These are phyloP conservation scores for Puccinia triticina DNA, from an alignment of 1,284 basidiomycete species.

Conservation along the genomic window DNA sequence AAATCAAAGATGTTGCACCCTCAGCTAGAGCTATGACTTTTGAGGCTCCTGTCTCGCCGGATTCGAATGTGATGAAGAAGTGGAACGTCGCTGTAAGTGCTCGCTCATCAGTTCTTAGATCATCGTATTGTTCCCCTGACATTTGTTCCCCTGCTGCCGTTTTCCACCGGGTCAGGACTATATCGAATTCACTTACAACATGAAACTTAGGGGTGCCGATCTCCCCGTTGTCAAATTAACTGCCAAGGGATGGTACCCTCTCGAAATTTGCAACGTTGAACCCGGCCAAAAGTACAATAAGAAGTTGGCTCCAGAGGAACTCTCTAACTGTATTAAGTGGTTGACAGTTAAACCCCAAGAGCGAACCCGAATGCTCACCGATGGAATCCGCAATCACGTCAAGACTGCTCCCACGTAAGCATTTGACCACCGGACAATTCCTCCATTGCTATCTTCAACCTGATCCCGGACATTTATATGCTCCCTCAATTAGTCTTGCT, in stretches of 20 bases:
- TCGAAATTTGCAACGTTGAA: conserved; percentile 54
- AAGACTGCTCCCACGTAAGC: conserved; percentile 23
- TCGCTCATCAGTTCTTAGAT: neutral
- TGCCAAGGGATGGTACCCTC: conserved; percentile 55
- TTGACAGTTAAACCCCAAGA: conserved; percentile 48
- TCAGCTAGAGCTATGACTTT: conserved; percentile 31
- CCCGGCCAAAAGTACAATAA: conserved; percentile 52
- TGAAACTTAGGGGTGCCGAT: conserved; percentile 49
- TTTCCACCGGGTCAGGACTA: conserved; percentile 8
- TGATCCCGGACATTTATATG: neutral
- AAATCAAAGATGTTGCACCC: conserved; percentile 36
- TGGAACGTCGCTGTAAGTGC: conserved; percentile 38
- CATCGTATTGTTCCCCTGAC: neutral
- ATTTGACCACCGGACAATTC: neutral
- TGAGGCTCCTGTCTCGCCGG: conserved; percentile 17
- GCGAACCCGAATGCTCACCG: conserved; percentile 35
- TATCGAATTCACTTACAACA: conserved; percentile 49
- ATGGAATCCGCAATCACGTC: conserved; percentile 31
- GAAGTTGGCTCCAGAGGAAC: conserved; percentile 55
- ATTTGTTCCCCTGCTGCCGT: neutral
- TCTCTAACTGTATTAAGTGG: conserved; percentile 53
- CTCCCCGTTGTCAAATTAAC: conserved; percentile 54
- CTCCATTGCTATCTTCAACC: neutral
- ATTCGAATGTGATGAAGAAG: conserved; percentile 23
- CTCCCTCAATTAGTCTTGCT: neutral